These are phyloP conservation scores for Debaryomyces psychrophilus DNA, from an alignment of 1,139 yeast genomes.

Conservation along the genomic window DNA sequence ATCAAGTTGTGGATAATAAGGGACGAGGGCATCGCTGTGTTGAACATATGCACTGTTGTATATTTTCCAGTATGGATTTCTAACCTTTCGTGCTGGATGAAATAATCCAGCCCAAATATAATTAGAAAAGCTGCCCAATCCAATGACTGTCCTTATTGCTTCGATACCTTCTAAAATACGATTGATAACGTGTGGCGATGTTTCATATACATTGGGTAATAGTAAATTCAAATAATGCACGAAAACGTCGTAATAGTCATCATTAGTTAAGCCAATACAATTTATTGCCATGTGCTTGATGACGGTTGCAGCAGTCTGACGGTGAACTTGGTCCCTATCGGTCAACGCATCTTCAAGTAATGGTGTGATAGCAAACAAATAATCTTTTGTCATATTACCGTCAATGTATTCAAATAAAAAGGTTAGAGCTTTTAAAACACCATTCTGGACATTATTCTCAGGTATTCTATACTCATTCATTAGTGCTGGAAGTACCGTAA, in stretches of 20 bases:
- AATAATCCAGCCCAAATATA: constrained; percentile 88
- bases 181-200: constrained; percentile 91
- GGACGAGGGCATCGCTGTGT: constrained; percentile 75
- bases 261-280: constrained; percentile 73
- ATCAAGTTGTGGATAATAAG: constrained; percentile 71
- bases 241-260: constrained; percentile 63
- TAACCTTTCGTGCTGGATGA: constrained; percentile 89
- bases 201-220: constrained; percentile 85
- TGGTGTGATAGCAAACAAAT: constrained; percentile 80
- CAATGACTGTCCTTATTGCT: constrained; percentile 71
- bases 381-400: constrained; percentile 71
- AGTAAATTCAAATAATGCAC: constrained; percentile 74
- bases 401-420: constrained; percentile 93
- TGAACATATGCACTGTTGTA: constrained; percentile 79
- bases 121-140: constrained; percentile 73
- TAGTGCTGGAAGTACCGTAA: constrained; percentile 92
- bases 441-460: constrained; percentile 92
- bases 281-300: constrained; percentile 81
- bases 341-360: constrained; percentile 87
- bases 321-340: constrained; percentile 88
- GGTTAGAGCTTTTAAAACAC: constrained; percentile 89
- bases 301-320: constrained; percentile 94
- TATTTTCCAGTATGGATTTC: constrained; percentile 83
- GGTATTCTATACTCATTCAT: constrained; percentile 96
- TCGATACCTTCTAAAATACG: constrained; percentile 83